Evolutionary conservation across 192 early-diverging fungal species (phyloP), one percentile per base, ranked within the genome.

Genomic region (Gonapodya prolifera): DNA sequence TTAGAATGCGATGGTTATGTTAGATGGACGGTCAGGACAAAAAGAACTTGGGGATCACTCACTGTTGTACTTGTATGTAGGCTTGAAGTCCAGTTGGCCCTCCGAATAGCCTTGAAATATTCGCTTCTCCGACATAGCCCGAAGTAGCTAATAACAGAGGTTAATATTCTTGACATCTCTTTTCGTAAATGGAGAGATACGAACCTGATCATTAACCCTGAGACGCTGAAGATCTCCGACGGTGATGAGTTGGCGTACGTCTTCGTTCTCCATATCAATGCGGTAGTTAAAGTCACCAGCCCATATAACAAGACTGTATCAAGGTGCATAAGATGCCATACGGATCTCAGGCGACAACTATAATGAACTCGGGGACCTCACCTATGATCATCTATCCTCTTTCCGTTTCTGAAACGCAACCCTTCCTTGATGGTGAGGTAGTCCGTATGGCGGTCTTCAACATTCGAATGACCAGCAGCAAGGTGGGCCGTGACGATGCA

Each of bases 251-350:
- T 35, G 16, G 1, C 82, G 75, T 30, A 81, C 79, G 74, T 79
- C 70, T 35, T 35, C 69, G 35, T 82, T 76, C 23, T 76, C 81
- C 75, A 94, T 81, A 35, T 86, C 83, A 28, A 96, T 87, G 16
- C 96, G 89, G 81, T 97, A 98, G 82, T 98, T 98, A 45, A 98
- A 91, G 82, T 98, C 96, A 35, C 96, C 94, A 32, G 94, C 87
- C 94, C 94, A 98, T 29, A 94, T 82, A 31, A 93, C 83, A 85
- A 85, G 79, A 69, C 80, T 80, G 45, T 33, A 45, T n/a, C n/a
- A n/a, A n/a, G n/a, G 33, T 32, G 82, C 84, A 71, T 1, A 69
- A 45, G 2, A 69, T 28, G 18, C 23, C 2, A 70, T 8, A 70
- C 70, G 34, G n/a, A 79, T 33, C 2, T 76, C 32, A 35, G 8